Evolutionary conservation across 2,329 filamentous ascomycete genomes (phyloP).

Genomic region (Ophiostoma quercus): DNA sequence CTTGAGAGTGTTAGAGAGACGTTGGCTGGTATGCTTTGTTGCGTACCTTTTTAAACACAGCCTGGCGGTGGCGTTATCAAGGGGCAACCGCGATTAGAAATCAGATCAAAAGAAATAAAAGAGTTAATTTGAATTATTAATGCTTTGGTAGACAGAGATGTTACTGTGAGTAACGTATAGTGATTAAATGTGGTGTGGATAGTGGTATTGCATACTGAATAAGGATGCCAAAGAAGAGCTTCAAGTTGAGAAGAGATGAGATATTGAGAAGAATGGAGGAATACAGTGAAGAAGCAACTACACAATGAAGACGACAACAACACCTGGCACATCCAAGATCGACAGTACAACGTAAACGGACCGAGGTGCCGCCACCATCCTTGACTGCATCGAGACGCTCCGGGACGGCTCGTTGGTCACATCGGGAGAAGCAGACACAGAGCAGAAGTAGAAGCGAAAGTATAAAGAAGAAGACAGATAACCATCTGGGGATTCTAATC

Average conservation of each 20-base stretch:
- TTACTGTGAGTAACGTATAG: too few species aligned
- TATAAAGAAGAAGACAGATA: not conserved
- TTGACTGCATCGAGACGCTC: conserved; percentile 2
- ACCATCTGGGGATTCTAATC: not conserved
- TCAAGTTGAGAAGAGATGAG: not conserved
- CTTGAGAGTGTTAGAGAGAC: not conserved
- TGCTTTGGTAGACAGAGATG: too few species aligned
- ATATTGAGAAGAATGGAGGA: not conserved
- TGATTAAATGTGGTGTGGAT: not conserved
- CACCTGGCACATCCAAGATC: not conserved
- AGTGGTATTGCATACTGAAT: too few species aligned
- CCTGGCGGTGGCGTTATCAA: not conserved
- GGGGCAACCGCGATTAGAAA: not conserved
- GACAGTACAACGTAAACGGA: not conserved
- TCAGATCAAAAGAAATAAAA: not conserved
- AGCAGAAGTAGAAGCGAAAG: not conserved
- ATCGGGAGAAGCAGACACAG: not conserved
- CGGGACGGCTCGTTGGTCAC: not conserved
- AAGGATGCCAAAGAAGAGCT: not conserved
- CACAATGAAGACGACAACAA: not conserved
- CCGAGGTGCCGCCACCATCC: not conserved
- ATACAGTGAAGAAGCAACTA: not conserved
- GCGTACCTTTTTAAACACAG: not conserved
- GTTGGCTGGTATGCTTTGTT: not conserved
- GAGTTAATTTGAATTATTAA: too few species aligned